These are phyloP conservation scores for Neonectria neomacrospora DNA, from an alignment of 2,329 filamentous ascomycete genomes.

Conservation along the genomic window DNA sequence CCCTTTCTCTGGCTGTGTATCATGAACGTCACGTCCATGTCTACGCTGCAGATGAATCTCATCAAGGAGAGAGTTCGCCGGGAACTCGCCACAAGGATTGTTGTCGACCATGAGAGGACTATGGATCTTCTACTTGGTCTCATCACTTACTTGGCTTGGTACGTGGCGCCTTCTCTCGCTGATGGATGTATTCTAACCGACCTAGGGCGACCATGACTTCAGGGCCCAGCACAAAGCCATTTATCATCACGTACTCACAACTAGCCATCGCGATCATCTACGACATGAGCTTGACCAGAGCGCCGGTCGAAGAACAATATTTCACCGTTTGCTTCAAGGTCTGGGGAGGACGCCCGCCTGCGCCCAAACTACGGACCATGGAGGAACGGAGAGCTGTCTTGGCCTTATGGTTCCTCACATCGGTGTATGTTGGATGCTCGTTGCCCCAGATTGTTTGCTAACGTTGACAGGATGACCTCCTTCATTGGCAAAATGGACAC, in stretches of 20 bases:
- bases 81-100: conserved; percentile 57
- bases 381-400: conserved; percentile 63
- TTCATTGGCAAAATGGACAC: conserved; percentile 61
- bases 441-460: not conserved
- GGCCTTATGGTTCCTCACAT: conserved; percentile 57
- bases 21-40: conserved; percentile 57
- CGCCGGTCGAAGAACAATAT: conserved; percentile 50
- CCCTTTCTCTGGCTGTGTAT: conserved; percentile 65
- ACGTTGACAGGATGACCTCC: conserved; percentile 46
- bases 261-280: conserved; percentile 56
- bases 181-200: conserved; percentile 12
- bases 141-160: conserved; percentile 60
- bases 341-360: conserved; percentile 45
- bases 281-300: conserved; percentile 59
- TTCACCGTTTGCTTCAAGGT: conserved; percentile 51
- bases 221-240: conserved; percentile 53
- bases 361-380: conserved; percentile 53
- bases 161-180: conserved; percentile 26
- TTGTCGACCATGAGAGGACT: conserved; percentile 60
- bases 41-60: conserved; percentile 52
- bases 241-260: conserved; percentile 56
- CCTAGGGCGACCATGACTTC: conserved; percentile 54
- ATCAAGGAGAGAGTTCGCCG: conserved; percentile 56
- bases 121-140: conserved; percentile 65
- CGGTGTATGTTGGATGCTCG: conserved; percentile 44